phyloP scores from a whole-genome alignment of 768 basidiomycete genomes.

The Serpula lacrymans region DNA sequence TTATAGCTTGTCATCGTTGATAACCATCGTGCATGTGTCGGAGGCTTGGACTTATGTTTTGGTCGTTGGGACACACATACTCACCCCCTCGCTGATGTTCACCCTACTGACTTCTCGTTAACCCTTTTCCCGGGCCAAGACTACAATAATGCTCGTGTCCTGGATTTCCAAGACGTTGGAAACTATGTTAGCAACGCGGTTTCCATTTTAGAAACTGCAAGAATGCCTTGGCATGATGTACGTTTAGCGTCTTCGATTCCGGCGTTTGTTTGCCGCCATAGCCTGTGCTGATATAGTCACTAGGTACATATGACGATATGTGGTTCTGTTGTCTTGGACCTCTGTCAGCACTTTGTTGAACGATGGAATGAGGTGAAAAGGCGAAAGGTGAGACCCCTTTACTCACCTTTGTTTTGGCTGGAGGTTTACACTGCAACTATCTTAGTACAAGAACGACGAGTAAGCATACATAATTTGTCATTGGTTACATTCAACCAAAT shows the following conservation, averaged over 20 bases:
- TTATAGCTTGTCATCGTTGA: slow-evolving; percentile 75
- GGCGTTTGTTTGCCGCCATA: background rate
- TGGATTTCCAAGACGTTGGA: slow-evolving; percentile 82
- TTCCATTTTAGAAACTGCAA: slow-evolving; percentile 60
- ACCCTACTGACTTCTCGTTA: slow-evolving; percentile 77
- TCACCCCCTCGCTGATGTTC: slow-evolving; percentile 88
- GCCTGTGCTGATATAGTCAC: slow-evolving; percentile 1
- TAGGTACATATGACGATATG: slow-evolving; percentile 82
- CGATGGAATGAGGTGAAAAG: slow-evolving; percentile 90
- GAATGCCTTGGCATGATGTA: slow-evolving; percentile 98
- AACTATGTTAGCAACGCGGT: slow-evolving; percentile 71
- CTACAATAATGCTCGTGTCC: slow-evolving; percentile 85
- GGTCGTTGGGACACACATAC: slow-evolving; percentile 95
- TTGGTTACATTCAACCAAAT: slow-evolving; percentile 3
- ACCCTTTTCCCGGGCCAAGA: slow-evolving; percentile 94
- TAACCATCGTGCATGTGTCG: slow-evolving; percentile 81
- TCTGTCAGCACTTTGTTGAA: slow-evolving; percentile 91
- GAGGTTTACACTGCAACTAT: slow-evolving; percentile 13
- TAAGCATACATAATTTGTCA: slow-evolving; percentile 29
- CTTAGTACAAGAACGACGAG: slow-evolving; percentile 39
- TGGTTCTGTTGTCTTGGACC: slow-evolving; percentile 83
- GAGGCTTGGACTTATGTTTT: slow-evolving; percentile 94
- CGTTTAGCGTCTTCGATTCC: slow-evolving; percentile 25
- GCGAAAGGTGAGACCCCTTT: slow-evolving; percentile 51
- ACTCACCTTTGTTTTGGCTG: background rate